Percentiles rank a stretch among this genome's conserved stretches.
These are phyloP conservation scores for Metschnikowia gelsemii DNA, from an alignment of 805 yeast species.

Conservation along the genomic window DNA sequence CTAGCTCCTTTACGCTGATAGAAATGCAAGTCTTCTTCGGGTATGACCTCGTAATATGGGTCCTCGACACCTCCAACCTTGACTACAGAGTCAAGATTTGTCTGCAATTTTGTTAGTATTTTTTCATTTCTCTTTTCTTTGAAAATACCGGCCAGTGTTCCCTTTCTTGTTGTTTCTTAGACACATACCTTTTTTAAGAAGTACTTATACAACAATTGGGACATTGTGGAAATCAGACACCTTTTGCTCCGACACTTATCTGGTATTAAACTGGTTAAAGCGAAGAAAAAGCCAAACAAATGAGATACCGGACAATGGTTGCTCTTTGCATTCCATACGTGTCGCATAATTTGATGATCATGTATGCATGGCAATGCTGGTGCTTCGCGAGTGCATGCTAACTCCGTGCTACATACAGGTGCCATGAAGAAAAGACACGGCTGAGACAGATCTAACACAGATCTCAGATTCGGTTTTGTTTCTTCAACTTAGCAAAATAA, in stretches of 20 bases:
- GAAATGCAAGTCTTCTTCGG: constrained; percentile 40
- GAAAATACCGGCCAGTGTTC: too few species aligned
- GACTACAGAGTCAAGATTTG: constrained; percentile 29
- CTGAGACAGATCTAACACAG: not conserved
- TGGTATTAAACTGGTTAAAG: too few species aligned
- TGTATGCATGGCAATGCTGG: not conserved
- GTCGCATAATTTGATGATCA: too few species aligned
- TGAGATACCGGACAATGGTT: constrained; percentile 2
- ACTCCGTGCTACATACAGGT: constrained; percentile 9
- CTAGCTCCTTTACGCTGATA: constrained; percentile 42
- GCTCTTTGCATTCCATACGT: too few species aligned
- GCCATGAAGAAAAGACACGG: constrained; percentile 5
- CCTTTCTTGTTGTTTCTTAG: constrained; percentile 9
- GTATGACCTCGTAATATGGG: constrained; percentile 43
- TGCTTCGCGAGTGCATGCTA: not conserved
- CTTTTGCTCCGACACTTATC: too few species aligned
- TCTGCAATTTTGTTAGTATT: constrained; percentile 19
- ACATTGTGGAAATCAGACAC: too few species aligned
- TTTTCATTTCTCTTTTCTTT: not conserved
- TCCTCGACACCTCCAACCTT: constrained; percentile 33
- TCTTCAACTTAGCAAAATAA: constrained; percentile 28
- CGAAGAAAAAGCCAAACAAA: too few species aligned
- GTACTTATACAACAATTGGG: constrained; percentile 32
- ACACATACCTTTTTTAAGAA: constrained; percentile 39
- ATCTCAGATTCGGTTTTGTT: constrained; percentile 12